phyloP scores from a whole-genome alignment of 148 eudicot genomes.

The Chenopodium suecicum region DNA sequence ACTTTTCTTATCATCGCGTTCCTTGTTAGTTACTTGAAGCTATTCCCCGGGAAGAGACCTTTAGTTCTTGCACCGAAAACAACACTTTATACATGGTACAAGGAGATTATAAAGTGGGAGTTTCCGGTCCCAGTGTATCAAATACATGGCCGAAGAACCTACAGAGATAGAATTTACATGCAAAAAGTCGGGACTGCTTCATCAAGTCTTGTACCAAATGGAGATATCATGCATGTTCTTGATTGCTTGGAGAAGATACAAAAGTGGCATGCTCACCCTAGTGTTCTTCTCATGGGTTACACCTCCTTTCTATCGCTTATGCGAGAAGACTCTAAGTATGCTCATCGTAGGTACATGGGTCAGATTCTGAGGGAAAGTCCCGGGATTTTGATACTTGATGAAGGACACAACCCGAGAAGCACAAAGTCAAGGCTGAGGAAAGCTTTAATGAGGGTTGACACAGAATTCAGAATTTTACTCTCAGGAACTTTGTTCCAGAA shows the following conservation, averaged over 20 bases:
- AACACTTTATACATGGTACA: constrained; percentile 94
- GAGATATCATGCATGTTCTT: constrained; percentile 84
- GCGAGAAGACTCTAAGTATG: constrained; percentile 81
- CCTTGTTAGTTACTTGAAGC: constrained; percentile 84
- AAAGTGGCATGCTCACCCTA: constrained; percentile 91
- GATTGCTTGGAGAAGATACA: constrained; percentile 93
- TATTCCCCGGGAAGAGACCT: constrained; percentile 90
- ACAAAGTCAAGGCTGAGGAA: constrained; percentile 86
- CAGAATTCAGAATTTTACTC: constrained; percentile 71
- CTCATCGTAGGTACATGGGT: constrained; percentile 82
- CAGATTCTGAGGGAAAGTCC: constrained; percentile 79
- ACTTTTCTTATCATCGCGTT: constrained; percentile 89
- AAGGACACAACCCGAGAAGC: constrained; percentile 97
- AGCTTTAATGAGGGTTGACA: constrained; percentile 77
- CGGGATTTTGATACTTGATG: constrained; percentile 80
- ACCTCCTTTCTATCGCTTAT: constrained; percentile 81
- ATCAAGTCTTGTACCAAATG: constrained; percentile 57
- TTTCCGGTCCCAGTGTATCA: constrained; percentile 94
- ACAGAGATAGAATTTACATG: constrained; percentile 67
- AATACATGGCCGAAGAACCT: constrained; percentile 84
- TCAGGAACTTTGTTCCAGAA: constrained; percentile 94
- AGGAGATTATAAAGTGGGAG: constrained; percentile 90
- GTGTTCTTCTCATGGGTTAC: constrained; percentile 96
- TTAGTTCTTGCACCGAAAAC: constrained; percentile 96
- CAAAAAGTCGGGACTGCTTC: constrained; percentile 43